Percentiles rank a stretch among this genome's conserved stretches.
Conservation (phyloP, 768 basidiomycete genomes). For the Crucibulum laeve region DNA sequence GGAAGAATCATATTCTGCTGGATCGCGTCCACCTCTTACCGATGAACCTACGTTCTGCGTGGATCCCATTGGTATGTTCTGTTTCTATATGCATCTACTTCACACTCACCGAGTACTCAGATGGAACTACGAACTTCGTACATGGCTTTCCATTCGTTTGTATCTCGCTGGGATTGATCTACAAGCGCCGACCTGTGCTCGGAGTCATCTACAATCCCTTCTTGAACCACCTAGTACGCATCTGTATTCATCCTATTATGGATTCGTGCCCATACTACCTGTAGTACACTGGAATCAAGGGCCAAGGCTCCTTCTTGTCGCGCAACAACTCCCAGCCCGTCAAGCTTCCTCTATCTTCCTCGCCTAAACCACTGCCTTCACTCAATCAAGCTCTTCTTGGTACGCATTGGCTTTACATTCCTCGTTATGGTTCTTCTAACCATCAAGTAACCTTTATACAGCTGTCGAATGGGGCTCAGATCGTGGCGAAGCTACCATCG, state of each 20-base stretch:
- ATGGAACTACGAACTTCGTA: conserved; percentile 87
- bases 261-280: background rate
- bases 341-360: conserved; percentile 60
- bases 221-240: conserved; percentile 70
- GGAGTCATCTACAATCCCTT: conserved; percentile 95
- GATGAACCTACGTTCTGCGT: conserved; percentile 95
- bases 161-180: conserved; percentile 88
- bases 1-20: conserved; percentile 87
- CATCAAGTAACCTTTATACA: conserved; percentile 15
- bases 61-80: conserved; percentile 78
- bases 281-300: conserved; percentile 76
- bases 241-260: background rate
- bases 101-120: conserved; percentile 25
- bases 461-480: conserved; percentile 91
- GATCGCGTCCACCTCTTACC: conserved; percentile 63
- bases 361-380: conserved; percentile 59
- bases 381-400: conserved; percentile 73
- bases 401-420: conserved; percentile 16
- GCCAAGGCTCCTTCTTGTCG: conserved; percentile 76
- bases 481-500: conserved; percentile 47
- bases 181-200: conserved; percentile 74
- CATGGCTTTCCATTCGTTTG: conserved; percentile 86
- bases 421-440: background rate
- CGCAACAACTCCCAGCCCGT: conserved; percentile 37
- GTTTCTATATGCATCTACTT: background rate